These are phyloP conservation scores for Chlorencoelia australis DNA, from an alignment of 2,329 filamentous ascomycete species.

Conservation along the genomic window DNA sequence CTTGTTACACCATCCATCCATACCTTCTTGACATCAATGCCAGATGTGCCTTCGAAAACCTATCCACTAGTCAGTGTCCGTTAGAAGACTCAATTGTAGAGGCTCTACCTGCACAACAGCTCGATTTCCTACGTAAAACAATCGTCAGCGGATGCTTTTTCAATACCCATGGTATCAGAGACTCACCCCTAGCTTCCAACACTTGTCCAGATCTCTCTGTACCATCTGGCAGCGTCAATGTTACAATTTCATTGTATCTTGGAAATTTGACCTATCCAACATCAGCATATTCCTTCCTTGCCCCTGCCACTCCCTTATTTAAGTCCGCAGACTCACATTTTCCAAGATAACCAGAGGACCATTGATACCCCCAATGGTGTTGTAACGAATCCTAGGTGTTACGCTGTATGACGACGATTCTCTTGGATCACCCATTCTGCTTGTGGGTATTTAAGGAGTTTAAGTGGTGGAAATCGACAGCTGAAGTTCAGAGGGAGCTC, in stretches of 20 bases:
- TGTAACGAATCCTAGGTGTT: constrained; percentile 77
- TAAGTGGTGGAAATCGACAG: neutral
- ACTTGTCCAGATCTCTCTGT: constrained; percentile 90
- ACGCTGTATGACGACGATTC: constrained; percentile 34
- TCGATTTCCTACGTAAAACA: constrained; percentile 57
- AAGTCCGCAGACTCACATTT: constrained; percentile 54
- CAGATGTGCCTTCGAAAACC: constrained; percentile 95
- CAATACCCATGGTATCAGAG: constrained; percentile 2
- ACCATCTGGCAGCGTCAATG: constrained; percentile 90
- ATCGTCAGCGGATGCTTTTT: constrained; percentile 12
- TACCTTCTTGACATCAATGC: constrained; percentile 98
- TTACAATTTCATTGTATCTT: constrained; percentile 95
- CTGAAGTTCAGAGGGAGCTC: constrained; percentile 8
- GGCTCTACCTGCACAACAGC: constrained; percentile 80
- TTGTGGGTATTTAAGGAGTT: constrained; percentile 9
- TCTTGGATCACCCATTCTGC: constrained; percentile 28
- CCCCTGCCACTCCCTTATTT: neutral
- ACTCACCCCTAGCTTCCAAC: constrained; percentile 84
- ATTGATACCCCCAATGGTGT: constrained; percentile 97
- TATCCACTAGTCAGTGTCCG: constrained; percentile 33
- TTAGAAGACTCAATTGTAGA: neutral
- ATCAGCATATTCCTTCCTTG: constrained; percentile 13
- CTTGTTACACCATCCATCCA: too few relatives aligned
- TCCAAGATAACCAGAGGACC: constrained; percentile 95
- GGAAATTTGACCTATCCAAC: constrained; percentile 84